These are phyloP conservation scores for Aaosphaeria pasadenensis DNA, from an alignment of 2,329 filamentous ascomycete species.

Conservation along the genomic window DNA sequence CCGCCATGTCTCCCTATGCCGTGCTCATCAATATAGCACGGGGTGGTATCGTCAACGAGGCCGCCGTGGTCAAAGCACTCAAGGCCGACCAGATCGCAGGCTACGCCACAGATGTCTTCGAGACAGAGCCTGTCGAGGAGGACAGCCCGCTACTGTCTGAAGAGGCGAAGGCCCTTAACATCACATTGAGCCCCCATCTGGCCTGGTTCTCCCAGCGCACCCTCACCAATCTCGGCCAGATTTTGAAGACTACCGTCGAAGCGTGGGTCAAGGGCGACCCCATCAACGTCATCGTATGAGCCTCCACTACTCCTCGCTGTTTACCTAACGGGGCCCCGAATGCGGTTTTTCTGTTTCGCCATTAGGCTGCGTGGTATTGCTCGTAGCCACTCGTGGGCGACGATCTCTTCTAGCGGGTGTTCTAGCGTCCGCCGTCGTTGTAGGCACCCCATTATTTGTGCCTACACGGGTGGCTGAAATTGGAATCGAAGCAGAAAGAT, in stretches of 20 bases:
- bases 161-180: slow-evolving; percentile 46
- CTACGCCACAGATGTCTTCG: slow-evolving; percentile 52
- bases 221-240: slow-evolving; percentile 44
- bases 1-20: slow-evolving; percentile 43
- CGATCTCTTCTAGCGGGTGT: no score
- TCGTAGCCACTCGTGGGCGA: no score
- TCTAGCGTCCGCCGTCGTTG: no score
- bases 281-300: slow-evolving; percentile 36
- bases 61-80: slow-evolving; percentile 45
- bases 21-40: slow-evolving; percentile 50
- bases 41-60: slow-evolving; percentile 52
- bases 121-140: slow-evolving; percentile 45
- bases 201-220: slow-evolving; percentile 53
- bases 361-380: no score
- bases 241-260: slow-evolving; percentile 49
- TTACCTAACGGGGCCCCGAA: no score
- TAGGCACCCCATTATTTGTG: no score
- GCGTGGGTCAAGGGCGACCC: slow-evolving; percentile 40
- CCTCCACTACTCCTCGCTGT: no score
- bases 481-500: no score
- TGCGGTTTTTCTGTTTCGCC: no score
- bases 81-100: slow-evolving; percentile 46
- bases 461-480: no score
- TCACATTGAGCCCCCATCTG: slow-evolving; percentile 52
- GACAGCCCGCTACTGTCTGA: slow-evolving; percentile 44